A percentile compares a stretch with the other conserved stretches of the same genome.
Conservation (phyloP, 2,329 filamentous ascomycete species). For the Cladosporium halotolerans region DNA sequence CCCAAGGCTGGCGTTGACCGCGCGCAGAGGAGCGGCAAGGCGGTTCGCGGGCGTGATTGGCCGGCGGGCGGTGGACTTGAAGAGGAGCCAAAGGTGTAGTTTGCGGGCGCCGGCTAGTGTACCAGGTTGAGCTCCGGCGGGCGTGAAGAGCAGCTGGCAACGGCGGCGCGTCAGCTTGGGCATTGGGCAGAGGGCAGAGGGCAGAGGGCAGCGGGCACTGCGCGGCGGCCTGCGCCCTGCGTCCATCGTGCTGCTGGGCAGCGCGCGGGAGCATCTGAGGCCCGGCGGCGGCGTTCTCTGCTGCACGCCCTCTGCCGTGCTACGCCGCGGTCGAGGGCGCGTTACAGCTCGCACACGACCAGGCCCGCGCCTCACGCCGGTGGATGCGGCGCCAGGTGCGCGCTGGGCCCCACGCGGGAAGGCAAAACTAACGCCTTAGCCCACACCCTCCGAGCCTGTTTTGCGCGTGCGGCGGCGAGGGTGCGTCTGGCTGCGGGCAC, state of each 20-base stretch:
- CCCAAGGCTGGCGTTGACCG: slow-evolving; percentile 7
- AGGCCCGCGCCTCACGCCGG: background rate
- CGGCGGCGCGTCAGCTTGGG: background rate
- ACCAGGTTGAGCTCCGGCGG: slow-evolving; percentile 8
- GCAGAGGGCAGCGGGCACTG: background rate
- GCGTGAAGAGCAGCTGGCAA: slow-evolving; percentile 6
- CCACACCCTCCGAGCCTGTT: background rate
- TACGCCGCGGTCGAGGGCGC: background rate
- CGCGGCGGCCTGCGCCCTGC: too few relatives aligned
- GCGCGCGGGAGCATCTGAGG: background rate
- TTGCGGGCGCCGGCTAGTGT: slow-evolving; percentile 11
- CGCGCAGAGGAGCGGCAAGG: background rate
- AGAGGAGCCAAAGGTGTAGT: slow-evolving; percentile 12
- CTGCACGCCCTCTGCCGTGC: background rate
- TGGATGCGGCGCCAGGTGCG: slow-evolving; percentile 4
- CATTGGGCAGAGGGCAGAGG: slow-evolving; percentile 2
- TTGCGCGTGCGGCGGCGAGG: slow-evolving; percentile 2
- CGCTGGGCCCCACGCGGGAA: slow-evolving; percentile 8
- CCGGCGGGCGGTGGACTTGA: slow-evolving; percentile 3
- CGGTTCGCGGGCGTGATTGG: slow-evolving; percentile 9
- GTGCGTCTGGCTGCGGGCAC: background rate
- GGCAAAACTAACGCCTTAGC: slow-evolving; percentile 1
- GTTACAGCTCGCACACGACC: slow-evolving; percentile 5
- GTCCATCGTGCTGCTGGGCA: background rate
- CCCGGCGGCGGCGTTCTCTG: too few relatives aligned